Evolutionary conservation across 768 basidiomycete genomes (phyloP).

Genomic region (Serendipita vermifera): DNA sequence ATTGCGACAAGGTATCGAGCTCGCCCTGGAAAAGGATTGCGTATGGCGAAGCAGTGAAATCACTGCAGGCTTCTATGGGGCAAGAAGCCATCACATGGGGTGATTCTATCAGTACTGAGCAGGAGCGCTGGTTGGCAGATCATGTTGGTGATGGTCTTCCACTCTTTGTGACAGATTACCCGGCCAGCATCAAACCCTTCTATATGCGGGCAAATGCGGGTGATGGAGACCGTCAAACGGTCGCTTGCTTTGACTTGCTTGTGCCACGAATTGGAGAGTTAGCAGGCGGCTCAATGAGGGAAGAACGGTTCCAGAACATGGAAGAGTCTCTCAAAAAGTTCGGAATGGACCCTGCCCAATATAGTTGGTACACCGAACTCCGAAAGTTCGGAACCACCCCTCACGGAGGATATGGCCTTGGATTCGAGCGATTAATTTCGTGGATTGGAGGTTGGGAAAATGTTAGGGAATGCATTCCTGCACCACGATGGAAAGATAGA

Average conservation of each 20-base stretch:
- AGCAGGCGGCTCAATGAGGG: conserved; percentile 77
- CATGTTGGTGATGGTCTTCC: conserved; percentile 47
- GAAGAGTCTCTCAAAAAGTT: conserved; percentile 24
- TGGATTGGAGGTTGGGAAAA: conserved; percentile 84
- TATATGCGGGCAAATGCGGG: conserved; percentile 76
- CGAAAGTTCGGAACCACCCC: conserved; percentile 65
- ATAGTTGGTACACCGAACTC: conserved; percentile 25
- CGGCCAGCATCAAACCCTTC: conserved; percentile 73
- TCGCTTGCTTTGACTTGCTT: conserved; percentile 92
- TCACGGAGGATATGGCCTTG: conserved; percentile 93
- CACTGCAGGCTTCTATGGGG: conserved; percentile 31
- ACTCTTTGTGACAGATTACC: conserved; percentile 88
- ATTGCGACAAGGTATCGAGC: conserved; percentile 10
- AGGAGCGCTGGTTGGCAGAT: conserved; percentile 83
- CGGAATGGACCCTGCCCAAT: conserved; percentile 31
- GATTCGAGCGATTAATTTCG: conserved; percentile 80
- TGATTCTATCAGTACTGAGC: conserved; percentile 65
- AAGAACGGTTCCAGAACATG: conserved; percentile 22
- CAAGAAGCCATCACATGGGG: conserved; percentile 43
- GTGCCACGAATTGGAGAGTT: conserved; percentile 83
- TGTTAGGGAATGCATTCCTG: conserved; percentile 83
- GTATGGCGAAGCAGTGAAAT: conserved; percentile 61
- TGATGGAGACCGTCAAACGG: conserved; percentile 32
- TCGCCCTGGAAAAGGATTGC: conserved; percentile 56
- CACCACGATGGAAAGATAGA: conserved; percentile 79